Base-by-base conservation (phyloP, 2,329 filamentous ascomycete genomes). In the Raffaelea ambrosiae region DNA sequence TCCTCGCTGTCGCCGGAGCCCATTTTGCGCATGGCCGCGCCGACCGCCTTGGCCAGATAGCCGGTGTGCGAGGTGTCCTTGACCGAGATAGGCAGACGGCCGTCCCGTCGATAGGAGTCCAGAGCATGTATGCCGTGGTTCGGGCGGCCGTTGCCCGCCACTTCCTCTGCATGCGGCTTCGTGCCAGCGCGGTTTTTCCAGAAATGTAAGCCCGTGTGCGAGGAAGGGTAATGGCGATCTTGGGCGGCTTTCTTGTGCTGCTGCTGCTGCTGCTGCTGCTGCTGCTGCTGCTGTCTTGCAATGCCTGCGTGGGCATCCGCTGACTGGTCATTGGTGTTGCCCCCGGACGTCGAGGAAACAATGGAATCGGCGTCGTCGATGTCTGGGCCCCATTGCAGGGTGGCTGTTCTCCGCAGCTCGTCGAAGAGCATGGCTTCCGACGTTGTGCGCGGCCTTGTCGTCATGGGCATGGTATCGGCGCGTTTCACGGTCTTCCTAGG, bases 31-130 rank as follows among this genome's bases (percentile, higher is more conserved):
- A 85, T 71, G 3, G 79, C 78, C 2, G 76, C 73, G 3, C 84
- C 84, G 0, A 90, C 67, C 3, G 84, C 83, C 58, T 88, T 88
- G 40, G 83, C 83, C 22, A 89, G 69, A 55, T 87, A 88, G 11
- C 85, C 85, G 1, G 70, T 81, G 54, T 83, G 80, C 48, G 74
- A 74, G 1, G 77, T 83, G 59, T 89, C 84, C 46, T 83, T 82
- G 57, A 89, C 73, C 4, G 81, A 84, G 52, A 90, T 86, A 52
- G 79, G 80, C 43, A 90, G 64, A 20, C 86, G 74, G 0, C 86
- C 86, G 60, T 89, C 85, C 3, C 69, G 70, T 1, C 73, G 68
- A 54, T 73, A 81, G 3, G 51, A 63, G 48, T 65, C 26, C 7
- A 29, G 26, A 13, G 26, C 26, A 29, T 13, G 7, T 13, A 29